These are phyloP conservation scores for Dujonia santamariae DNA, from an alignment of 1,139 yeast genomes.

Conservation along the genomic window DNA sequence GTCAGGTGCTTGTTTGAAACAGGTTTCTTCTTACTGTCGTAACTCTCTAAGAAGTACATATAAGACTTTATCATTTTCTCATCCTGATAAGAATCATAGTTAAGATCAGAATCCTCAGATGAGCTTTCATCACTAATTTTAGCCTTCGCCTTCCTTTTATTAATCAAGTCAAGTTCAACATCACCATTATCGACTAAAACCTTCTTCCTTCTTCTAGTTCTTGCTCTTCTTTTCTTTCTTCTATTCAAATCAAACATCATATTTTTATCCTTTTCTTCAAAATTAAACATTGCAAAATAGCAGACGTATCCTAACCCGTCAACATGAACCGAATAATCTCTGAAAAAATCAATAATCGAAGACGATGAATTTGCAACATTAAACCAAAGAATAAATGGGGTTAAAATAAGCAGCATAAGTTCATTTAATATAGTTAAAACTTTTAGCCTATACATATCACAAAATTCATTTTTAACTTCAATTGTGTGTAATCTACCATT, in stretches of 20 bases:
- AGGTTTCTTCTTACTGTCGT: conserved; percentile 29
- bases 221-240: conserved; percentile 18
- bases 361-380: conserved; percentile 72
- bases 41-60: conserved; percentile 80
- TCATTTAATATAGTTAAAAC: conserved; percentile 74
- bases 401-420: conserved; percentile 71
- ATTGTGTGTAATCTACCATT: conserved; percentile 79
- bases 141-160: conserved; percentile 10
- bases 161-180: conserved; percentile 4
- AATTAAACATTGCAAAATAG: conserved; percentile 87
- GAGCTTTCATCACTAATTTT: conserved; percentile 19
- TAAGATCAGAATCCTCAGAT: conserved; percentile 33
- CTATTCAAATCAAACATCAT: conserved; percentile 39
- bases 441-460: conserved; percentile 71
- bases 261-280: conserved; percentile 57
- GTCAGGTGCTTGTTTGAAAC: no score
- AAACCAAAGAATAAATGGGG: conserved; percentile 88
- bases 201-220: conserved; percentile 9
- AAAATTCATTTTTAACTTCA: conserved; percentile 78
- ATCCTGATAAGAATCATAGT: conserved; percentile 46
- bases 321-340: conserved; percentile 85
- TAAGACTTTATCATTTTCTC: conserved; percentile 93
- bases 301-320: conserved; percentile 96
- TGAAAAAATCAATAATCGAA: conserved; percentile 78
- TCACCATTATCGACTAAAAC: background rate